phyloP scores from a whole-genome alignment of 202 grass and related monocot genomes.

The Eragrostis tef region DNA sequence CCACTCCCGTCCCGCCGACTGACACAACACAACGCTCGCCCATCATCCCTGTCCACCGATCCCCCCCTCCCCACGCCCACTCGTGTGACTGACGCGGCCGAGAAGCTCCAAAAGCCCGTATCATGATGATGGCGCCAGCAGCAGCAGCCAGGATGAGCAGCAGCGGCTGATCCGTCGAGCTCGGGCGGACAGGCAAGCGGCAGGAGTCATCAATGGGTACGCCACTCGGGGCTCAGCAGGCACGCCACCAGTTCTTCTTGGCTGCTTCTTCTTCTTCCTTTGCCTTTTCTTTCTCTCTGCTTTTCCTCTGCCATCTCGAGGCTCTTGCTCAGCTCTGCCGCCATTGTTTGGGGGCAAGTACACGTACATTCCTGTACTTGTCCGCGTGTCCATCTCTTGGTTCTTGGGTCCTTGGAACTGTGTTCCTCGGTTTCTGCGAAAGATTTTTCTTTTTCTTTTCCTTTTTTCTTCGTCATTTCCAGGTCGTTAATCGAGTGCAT shows the following conservation, averaged over 20 bases:
- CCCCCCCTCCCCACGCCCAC: background rate
- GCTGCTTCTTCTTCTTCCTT: background rate
- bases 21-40: background rate
- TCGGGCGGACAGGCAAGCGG: background rate
- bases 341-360: background rate
- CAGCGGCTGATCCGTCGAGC: conserved; percentile 31
- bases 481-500: background rate
- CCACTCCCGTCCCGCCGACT: background rate
- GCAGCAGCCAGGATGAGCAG: background rate
- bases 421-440: conserved; percentile 29
- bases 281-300: background rate
- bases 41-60: conserved; percentile 43
- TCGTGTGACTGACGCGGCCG: background rate
- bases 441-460: background rate
- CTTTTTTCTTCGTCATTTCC: background rate
- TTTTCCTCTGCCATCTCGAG: conserved; percentile 36
- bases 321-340: conserved; percentile 10
- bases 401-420: conserved; percentile 29
- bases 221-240: background rate
- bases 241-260: no score
- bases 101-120: conserved; percentile 18
- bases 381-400: background rate
- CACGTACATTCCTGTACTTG: background rate
- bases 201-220: conserved; percentile 47
- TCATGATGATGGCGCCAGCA: conserved; percentile 24